Conservation (phyloP, 2,329 filamentous ascomycete genomes). For the Ilyonectria sp. region DNA sequence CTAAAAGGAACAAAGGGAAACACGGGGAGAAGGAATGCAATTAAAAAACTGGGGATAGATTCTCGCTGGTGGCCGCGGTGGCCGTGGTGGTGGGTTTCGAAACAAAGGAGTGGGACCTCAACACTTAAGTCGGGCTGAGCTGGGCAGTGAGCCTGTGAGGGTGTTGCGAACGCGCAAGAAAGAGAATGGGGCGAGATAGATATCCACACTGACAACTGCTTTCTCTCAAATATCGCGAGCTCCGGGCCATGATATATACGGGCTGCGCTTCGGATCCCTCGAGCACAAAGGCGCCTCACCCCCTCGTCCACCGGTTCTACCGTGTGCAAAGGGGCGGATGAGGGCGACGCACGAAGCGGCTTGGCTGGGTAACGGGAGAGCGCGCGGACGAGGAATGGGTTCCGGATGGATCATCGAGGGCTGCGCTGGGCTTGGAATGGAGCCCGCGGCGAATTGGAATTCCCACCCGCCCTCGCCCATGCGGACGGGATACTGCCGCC, state of each 20-base stretch:
- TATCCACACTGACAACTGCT: neutral
- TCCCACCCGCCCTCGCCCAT: neutral
- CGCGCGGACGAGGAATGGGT: neutral
- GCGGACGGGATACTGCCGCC: neutral
- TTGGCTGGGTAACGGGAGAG: neutral
- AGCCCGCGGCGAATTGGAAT: neutral
- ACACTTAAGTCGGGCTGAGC: slow-evolving; percentile 15
- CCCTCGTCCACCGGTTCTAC: neutral
- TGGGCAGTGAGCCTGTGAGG: slow-evolving; percentile 10
- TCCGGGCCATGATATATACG: neutral
- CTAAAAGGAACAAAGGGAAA: slow-evolving; percentile 6
- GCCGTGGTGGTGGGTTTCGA: slow-evolving; percentile 20
- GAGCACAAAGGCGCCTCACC: neutral
- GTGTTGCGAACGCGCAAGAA: slow-evolving; percentile 1
- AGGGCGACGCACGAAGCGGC: neutral
- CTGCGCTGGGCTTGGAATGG: neutral
- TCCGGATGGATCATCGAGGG: neutral
- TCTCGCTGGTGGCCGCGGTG: slow-evolving; percentile 17
- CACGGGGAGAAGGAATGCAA: neutral
- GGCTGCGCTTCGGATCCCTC: neutral
- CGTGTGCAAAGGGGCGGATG: neutral
- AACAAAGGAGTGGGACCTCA: slow-evolving; percentile 36
- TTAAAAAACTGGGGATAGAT: slow-evolving; percentile 12
- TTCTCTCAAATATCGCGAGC: neutral
- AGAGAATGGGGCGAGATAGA: neutral